Conservation (phyloP, 1,284 basidiomycete species). For the Boletus sp. region DNA sequence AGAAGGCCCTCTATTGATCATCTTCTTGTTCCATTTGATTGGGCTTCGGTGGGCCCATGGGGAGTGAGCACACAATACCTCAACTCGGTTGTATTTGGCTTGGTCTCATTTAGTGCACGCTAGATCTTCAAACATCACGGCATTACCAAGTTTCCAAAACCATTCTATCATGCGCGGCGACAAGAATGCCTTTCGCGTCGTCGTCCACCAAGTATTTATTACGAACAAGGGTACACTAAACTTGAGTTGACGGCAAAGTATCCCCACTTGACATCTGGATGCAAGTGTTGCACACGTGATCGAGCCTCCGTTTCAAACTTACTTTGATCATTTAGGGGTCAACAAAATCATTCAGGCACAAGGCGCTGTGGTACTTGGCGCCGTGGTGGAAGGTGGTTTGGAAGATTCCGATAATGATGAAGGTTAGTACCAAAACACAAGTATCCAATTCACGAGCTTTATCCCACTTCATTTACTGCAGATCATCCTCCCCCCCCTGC, state of each 20-base stretch:
- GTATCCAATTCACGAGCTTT: not conserved
- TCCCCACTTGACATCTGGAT: constrained; percentile 31
- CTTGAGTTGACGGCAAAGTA: constrained; percentile 27
- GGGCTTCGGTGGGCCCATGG: constrained; percentile 16
- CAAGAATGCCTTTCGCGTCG: constrained; percentile 18
- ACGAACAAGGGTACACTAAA: constrained; percentile 27
- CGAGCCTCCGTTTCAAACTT: constrained; percentile 4
- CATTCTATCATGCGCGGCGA: constrained; percentile 22
- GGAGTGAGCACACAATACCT: constrained; percentile 18
- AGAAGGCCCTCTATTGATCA: constrained; percentile 19
- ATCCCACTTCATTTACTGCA: constrained; percentile 2
- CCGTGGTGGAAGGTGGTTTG: constrained; percentile 36
- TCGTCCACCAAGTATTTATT: constrained; percentile 22
- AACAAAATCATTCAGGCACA: constrained; percentile 40
- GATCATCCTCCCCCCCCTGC: constrained; percentile 28
- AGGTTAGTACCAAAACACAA: constrained; percentile 16
- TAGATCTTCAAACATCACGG: constrained; percentile 20
- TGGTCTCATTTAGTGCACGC: not conserved
- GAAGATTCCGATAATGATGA: constrained; percentile 34
- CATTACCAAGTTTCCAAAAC: constrained; percentile 23
- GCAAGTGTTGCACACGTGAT: constrained; percentile 16
- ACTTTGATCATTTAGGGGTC: constrained; percentile 33
- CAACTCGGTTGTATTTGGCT: not conserved
- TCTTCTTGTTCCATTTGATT: constrained; percentile 18
- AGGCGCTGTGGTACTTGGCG: constrained; percentile 35